These are phyloP conservation scores for Rhizopogon roseolus DNA, from an alignment of 768 basidiomycete genomes.

Conservation along the genomic window DNA sequence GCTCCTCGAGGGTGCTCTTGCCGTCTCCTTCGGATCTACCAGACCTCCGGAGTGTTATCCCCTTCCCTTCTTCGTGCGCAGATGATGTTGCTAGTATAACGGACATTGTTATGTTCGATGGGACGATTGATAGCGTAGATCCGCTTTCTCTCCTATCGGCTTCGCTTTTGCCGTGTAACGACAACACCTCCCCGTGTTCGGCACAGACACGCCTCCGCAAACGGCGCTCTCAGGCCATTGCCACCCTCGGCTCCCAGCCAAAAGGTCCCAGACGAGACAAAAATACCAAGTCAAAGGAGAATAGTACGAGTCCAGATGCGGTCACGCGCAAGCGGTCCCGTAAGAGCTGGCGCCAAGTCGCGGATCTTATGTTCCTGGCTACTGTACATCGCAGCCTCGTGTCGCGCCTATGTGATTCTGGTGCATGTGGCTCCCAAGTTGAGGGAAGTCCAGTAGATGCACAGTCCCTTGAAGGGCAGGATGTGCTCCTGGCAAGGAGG, in stretches of 20 bases:
- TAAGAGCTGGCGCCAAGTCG: conserved; percentile 25
- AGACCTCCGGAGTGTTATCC: conserved; percentile 27
- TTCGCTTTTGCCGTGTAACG: not conserved
- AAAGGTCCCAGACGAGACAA: not conserved
- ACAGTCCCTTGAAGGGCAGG: conserved; percentile 23
- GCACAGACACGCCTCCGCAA: conserved; percentile 20
- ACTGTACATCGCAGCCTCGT: conserved; percentile 31
- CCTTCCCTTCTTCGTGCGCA: conserved; percentile 29
- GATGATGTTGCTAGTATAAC: conserved; percentile 7
- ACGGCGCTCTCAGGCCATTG: conserved; percentile 29
- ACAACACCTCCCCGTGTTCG: conserved; percentile 4
- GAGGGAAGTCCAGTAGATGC: not conserved
- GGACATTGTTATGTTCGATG: conserved; percentile 26
- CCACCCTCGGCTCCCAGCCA: conserved; percentile 17
- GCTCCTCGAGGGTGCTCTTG: conserved; percentile 7
- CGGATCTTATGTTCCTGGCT: conserved; percentile 33
- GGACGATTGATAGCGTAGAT: conserved; percentile 8
- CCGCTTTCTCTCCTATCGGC: conserved; percentile 2
- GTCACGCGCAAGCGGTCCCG: conserved; percentile 24
- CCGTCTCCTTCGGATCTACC: conserved; percentile 18
- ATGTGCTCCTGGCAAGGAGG: conserved; percentile 26
- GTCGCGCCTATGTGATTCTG: conserved; percentile 1
- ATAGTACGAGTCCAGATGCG: not conserved
- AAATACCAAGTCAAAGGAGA: not conserved
- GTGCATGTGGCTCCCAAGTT: not conserved